Conservation (phyloP, 768 basidiomycete genomes). For the Russula sp. region DNA sequence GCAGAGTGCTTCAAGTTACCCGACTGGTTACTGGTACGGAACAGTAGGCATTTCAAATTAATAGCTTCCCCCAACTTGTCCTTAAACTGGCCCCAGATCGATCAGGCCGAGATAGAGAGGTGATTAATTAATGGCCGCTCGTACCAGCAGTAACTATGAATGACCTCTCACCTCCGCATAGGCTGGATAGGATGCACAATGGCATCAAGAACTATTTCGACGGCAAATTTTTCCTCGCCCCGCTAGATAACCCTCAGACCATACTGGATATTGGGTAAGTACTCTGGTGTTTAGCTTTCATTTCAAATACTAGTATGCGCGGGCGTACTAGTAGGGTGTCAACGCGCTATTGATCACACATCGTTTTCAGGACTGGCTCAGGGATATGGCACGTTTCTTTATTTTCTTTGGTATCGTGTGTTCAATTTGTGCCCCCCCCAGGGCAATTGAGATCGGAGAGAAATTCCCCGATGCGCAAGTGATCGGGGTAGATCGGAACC, state of each 20-base stretch:
- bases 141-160: too few relatives aligned
- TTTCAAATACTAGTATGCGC: not conserved
- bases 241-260: constrained; percentile 23
- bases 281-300: not conserved
- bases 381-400: constrained; percentile 11
- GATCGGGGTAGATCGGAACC: constrained; percentile 24
- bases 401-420: too few relatives aligned
- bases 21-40: constrained; percentile 7
- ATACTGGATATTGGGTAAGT: constrained; percentile 28
- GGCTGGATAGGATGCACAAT: constrained; percentile 26
- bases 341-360: not conserved
- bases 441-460: constrained; percentile 28
- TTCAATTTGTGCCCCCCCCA: not conserved
- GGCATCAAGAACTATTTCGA: constrained; percentile 25
- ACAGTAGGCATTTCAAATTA: not conserved
- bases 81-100: not conserved
- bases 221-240: constrained; percentile 19
- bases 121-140: too few relatives aligned
- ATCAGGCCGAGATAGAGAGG: constrained; percentile 13
- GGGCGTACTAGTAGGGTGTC: not conserved
- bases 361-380: constrained; percentile 8
- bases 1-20: not conserved
- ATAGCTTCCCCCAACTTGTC: not conserved
- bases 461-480: constrained; percentile 20
- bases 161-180: not conserved